Evolutionary conservation across 2,329 filamentous ascomycete species (phyloP).

Genomic region (Alternaria sp.): DNA sequence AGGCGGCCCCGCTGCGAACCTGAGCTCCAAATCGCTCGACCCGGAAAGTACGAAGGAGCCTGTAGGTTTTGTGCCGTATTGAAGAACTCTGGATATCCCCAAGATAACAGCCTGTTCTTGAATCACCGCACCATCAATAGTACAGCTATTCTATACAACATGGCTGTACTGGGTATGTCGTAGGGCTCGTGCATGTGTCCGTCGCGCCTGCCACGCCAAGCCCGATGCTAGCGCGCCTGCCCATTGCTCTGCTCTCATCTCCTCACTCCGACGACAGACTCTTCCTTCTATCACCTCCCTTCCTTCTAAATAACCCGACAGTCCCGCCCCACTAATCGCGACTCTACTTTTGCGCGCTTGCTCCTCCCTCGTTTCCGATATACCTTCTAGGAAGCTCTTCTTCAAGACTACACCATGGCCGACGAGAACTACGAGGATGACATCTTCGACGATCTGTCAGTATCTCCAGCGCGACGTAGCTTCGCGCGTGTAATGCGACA

Average conservation of each 20-base stretch:
- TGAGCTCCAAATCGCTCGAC: slow-evolving; percentile 16
- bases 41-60: neutral
- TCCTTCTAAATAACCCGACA: neutral
- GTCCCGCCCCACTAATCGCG: neutral
- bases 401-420: slow-evolving; percentile 62
- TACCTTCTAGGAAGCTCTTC: neutral
- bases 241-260: slow-evolving; percentile 23
- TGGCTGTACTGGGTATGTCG: neutral
- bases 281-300: slow-evolving; percentile 23
- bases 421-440: slow-evolving; percentile 91
- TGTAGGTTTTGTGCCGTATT: neutral
- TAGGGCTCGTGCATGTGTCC: slow-evolving; percentile 7
- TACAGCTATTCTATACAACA: neutral
- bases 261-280: slow-evolving; percentile 31
- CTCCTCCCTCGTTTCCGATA: neutral
- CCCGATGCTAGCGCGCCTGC: slow-evolving; percentile 16
- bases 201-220: slow-evolving; percentile 29
- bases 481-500: neutral
- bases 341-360: neutral
- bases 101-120: neutral
- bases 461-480: slow-evolving; percentile 26
- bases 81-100: neutral
- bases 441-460: slow-evolving; percentile 94
- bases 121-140: neutral
- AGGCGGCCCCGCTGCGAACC: slow-evolving; percentile 23